These are phyloP conservation scores for Picochlorum sp. DNA, from an alignment of 139 green algal genomes.

Conservation along the genomic window DNA sequence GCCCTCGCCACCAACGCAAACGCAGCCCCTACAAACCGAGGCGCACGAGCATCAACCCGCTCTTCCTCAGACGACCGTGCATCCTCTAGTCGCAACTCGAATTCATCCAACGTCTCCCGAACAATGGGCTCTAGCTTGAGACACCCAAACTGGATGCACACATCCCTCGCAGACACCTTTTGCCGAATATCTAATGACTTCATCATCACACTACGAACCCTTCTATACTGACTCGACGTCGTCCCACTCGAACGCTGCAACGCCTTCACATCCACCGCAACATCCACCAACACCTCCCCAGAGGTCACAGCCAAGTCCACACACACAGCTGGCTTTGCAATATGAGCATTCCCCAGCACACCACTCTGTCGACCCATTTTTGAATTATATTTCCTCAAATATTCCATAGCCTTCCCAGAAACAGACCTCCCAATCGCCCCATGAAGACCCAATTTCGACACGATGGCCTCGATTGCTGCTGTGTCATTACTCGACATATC, in stretches of 20 bases:
- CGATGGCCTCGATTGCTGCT: too few relatives aligned
- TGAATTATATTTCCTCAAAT: too few relatives aligned
- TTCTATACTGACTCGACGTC: slow-evolving; percentile 16
- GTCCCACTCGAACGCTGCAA: slow-evolving; percentile 5
- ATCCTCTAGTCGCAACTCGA: slow-evolving; percentile 14
- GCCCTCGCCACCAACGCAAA: slow-evolving; percentile 23
- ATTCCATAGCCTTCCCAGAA: too few relatives aligned
- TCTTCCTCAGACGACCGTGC: not conserved
- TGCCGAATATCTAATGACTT: slow-evolving; percentile 14
- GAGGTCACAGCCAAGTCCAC: slow-evolving; percentile 16
- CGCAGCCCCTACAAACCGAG: slow-evolving; percentile 18
- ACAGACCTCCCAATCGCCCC: too few relatives aligned
- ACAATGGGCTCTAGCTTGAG: slow-evolving; percentile 12
- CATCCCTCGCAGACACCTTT: slow-evolving; percentile 12
- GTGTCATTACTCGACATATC: too few relatives aligned
- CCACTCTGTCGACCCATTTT: not conserved
- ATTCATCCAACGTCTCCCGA: slow-evolving; percentile 10
- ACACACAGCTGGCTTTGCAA: slow-evolving; percentile 24
- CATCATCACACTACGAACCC: slow-evolving; percentile 10
- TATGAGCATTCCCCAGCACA: slow-evolving; percentile 8
- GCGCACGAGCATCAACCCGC: slow-evolving; percentile 7
- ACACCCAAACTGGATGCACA: slow-evolving; percentile 29
- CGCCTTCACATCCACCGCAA: not conserved
- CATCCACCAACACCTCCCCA: not conserved
- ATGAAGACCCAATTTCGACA: too few relatives aligned